A percentile compares a stretch with the other conserved stretches of the same genome.
These are phyloP conservation scores for Acacia concinna DNA, from an alignment of 331 rosid genomes.

Conservation along the genomic window DNA sequence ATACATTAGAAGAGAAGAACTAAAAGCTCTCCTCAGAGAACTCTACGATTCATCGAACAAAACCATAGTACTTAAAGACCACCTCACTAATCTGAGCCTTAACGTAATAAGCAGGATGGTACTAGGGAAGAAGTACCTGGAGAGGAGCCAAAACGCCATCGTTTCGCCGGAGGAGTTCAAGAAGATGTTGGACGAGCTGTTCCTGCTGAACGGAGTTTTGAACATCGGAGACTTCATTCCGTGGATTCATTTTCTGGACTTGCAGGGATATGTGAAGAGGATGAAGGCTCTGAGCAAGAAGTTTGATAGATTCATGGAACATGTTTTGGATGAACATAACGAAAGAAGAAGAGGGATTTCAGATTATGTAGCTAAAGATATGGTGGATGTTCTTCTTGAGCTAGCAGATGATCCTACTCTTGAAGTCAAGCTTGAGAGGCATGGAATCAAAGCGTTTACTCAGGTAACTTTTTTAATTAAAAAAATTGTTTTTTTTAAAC, in stretches of 20 bases:
- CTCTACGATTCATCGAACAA: constrained; percentile 29
- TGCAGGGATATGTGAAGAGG: constrained; percentile 76
- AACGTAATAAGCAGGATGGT: constrained; percentile 86
- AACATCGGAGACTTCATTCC: constrained; percentile 77
- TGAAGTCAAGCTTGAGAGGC: constrained; percentile 73
- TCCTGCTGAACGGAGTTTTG: constrained; percentile 64
- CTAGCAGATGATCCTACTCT: constrained; percentile 62
- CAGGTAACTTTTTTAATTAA: constrained; percentile 42
- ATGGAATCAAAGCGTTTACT: constrained; percentile 71
- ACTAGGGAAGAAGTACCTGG: constrained; percentile 64
- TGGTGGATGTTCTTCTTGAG: constrained; percentile 76
- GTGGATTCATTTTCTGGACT: constrained; percentile 69
- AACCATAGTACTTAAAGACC: constrained; percentile 38
- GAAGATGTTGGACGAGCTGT: constrained; percentile 74
- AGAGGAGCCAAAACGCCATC: constrained; percentile 28
- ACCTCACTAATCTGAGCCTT: constrained; percentile 53
- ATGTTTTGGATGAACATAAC: constrained; percentile 77
- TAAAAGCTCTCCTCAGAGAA: constrained; percentile 24
- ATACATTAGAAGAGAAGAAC: constrained; percentile 62
- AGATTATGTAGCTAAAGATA: constrained; percentile 57
- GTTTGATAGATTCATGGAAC: constrained; percentile 66
- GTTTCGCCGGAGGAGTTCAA: constrained; percentile 68
- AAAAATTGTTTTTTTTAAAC: too few species aligned
- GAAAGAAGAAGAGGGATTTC: constrained; percentile 39
- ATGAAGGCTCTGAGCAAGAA: constrained; percentile 75